Evolutionary conservation across 2,329 filamentous ascomycete species (phyloP).

Genomic region (Trichoderma afroharzianum): DNA sequence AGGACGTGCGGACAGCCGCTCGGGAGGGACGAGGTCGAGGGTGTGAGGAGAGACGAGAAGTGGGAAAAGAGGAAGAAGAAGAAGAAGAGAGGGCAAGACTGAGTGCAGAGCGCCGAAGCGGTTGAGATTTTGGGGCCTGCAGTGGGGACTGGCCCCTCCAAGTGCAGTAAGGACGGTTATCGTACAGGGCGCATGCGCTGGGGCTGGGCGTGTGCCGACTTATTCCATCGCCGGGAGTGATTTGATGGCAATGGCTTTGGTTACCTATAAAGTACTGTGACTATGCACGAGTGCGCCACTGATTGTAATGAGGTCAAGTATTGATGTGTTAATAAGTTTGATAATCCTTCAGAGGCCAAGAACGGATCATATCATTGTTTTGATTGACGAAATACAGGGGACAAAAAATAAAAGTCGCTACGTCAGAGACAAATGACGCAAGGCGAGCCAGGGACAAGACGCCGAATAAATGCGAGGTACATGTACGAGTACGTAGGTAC

Average conservation of each 20-base stretch:
- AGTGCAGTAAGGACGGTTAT: background rate
- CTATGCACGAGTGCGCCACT: background rate
- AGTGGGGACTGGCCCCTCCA: conserved; percentile 11
- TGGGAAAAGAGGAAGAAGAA: background rate
- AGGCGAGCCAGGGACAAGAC: background rate
- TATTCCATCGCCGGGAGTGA: background rate
- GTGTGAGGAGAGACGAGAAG: background rate
- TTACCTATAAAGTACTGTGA: background rate
- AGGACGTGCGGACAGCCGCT: background rate
- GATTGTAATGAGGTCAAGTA: background rate
- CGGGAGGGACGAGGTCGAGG: conserved; percentile 8
- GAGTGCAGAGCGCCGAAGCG: background rate
- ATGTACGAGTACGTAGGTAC: background rate
- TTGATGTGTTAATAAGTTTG: background rate
- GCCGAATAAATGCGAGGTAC: background rate
- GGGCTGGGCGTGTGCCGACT: background rate
- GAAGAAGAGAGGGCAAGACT: background rate
- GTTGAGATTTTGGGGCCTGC: conserved; percentile 1
- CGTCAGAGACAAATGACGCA: conserved; percentile 17
- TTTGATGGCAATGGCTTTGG: background rate
- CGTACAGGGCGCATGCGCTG: background rate
- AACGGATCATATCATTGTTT: background rate
- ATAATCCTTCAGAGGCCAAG: background rate
- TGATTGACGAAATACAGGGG: background rate
- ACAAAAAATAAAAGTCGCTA: background rate